Percentiles rank a stretch among this genome's conserved stretches.
Conservation (phyloP, 2,329 filamentous ascomycete species). For the Chrysosporium queenslandicum region DNA sequence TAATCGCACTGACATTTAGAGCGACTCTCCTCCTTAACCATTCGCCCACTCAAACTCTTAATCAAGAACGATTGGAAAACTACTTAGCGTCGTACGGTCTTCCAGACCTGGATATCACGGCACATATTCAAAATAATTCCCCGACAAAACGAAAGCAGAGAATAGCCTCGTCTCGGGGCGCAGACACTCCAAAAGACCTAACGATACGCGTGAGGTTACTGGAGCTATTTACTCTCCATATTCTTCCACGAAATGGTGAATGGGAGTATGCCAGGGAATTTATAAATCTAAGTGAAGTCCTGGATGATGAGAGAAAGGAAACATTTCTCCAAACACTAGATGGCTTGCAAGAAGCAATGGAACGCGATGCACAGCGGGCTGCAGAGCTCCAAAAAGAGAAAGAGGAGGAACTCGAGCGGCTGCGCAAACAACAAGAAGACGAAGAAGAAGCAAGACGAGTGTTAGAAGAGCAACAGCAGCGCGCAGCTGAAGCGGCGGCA, state of each 20-base stretch:
- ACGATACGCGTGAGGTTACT: constrained; percentile 81
- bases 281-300: constrained; percentile 70
- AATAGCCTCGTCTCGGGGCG: constrained; percentile 46
- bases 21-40: constrained; percentile 87
- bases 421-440: constrained; percentile 40
- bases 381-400: constrained; percentile 54
- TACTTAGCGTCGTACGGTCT: constrained; percentile 71
- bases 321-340: constrained; percentile 79
- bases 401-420: constrained; percentile 44
- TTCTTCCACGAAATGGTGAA: constrained; percentile 84
- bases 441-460: constrained; percentile 29
- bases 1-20: constrained; percentile 38
- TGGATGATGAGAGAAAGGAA: constrained; percentile 86
- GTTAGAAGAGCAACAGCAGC: constrained; percentile 25
- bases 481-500: constrained; percentile 19
- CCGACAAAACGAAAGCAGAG: constrained; percentile 27
- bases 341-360: constrained; percentile 71
- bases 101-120: constrained; percentile 61
- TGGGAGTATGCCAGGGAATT: constrained; percentile 95
- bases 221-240: constrained; percentile 89
- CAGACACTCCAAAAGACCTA: constrained; percentile 74
- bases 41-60: constrained; percentile 68
- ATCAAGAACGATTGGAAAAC: constrained; percentile 77
- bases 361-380: constrained; percentile 56
- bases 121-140: constrained; percentile 44